Conservation (phyloP, 192 early-diverging fungal genomes). For the Diversispora eburnea region DNA sequence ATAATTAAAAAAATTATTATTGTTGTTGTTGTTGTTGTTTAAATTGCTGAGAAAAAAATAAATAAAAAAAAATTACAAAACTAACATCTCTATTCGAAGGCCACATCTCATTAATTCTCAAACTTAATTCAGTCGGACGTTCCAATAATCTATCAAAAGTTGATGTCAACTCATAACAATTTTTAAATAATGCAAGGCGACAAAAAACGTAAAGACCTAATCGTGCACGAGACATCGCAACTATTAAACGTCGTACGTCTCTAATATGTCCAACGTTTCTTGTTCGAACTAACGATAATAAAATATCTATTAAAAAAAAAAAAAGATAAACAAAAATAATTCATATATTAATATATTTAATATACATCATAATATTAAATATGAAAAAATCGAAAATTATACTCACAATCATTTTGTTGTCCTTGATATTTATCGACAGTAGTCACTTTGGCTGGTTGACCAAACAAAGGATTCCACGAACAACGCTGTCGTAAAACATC, state of each 20-base stretch:
- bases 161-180: conserved; percentile 77
- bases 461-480: conserved; percentile 82
- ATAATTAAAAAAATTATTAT: not conserved
- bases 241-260: conserved; percentile 88
- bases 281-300: conserved; percentile 92
- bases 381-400: not conserved
- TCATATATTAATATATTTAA: not conserved
- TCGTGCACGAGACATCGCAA: conserved; percentile 90
- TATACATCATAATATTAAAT: not conserved
- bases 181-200: conserved; percentile 64
- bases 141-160: conserved; percentile 60
- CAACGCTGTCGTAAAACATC: conserved; percentile 88
- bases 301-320: conserved; percentile 53
- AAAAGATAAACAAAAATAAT: not conserved
- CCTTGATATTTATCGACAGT: conserved; percentile 99
- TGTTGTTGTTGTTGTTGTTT: not conserved
- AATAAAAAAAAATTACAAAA: no score
- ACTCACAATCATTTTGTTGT: conserved; percentile 85
- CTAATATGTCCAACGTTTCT: conserved; percentile 85
- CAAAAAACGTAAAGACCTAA: conserved; percentile 95
- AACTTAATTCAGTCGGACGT: conserved; percentile 60
- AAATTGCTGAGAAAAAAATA: conserved; percentile 29
- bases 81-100: conserved; percentile 30
- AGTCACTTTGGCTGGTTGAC: conserved; percentile 69
- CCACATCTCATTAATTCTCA: conserved; percentile 55